Percentiles rank a stretch among this genome's conserved stretches.
Conservation (phyloP, 2,329 filamentous ascomycete species). For the Trichophyton benhamiae region DNA sequence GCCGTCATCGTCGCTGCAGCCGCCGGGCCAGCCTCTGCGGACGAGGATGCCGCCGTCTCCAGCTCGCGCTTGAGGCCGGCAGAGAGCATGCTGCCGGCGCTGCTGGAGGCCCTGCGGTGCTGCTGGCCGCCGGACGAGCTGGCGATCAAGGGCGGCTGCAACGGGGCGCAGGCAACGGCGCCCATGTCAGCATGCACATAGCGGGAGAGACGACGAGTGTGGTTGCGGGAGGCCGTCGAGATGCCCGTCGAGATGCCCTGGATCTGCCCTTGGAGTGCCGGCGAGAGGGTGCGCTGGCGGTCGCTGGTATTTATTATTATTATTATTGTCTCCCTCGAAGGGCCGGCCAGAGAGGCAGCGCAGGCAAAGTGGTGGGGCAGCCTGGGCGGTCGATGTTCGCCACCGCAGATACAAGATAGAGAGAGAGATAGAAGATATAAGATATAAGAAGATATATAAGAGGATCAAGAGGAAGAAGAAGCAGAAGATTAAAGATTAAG, state of each 20-base stretch:
- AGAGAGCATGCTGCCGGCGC: slow-evolving; percentile 20
- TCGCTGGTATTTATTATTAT: not conserved
- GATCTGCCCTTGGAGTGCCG: too few species aligned
- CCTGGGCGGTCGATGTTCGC: not conserved
- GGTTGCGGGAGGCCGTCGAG: too few species aligned
- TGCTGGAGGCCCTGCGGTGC: slow-evolving; percentile 13
- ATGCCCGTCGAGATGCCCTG: too few species aligned
- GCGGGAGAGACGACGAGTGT: not conserved
- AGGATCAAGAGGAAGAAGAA: not conserved
- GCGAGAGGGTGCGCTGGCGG: not conserved
- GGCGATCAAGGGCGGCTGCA: slow-evolving; percentile 48
- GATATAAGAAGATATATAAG: not conserved
- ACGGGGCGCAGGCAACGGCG: slow-evolving; percentile 40
- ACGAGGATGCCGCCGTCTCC: not conserved
- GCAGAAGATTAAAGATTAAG: too few species aligned
- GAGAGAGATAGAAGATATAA: not conserved
- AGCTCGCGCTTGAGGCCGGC: slow-evolving; percentile 2
- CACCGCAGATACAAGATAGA: not conserved
- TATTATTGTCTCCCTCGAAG: too few species aligned
- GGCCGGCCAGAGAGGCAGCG: too few species aligned
- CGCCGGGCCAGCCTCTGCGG: not conserved
- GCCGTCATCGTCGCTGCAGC: not conserved
- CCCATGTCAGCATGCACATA: slow-evolving; percentile 39
- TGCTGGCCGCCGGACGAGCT: slow-evolving; percentile 21
- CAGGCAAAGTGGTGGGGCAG: not conserved